Percentiles rank a stretch among this genome's conserved stretches.
Conservation (phyloP, 495 filamentous ascomycete species). For the Penicillium flavigenum region DNA sequence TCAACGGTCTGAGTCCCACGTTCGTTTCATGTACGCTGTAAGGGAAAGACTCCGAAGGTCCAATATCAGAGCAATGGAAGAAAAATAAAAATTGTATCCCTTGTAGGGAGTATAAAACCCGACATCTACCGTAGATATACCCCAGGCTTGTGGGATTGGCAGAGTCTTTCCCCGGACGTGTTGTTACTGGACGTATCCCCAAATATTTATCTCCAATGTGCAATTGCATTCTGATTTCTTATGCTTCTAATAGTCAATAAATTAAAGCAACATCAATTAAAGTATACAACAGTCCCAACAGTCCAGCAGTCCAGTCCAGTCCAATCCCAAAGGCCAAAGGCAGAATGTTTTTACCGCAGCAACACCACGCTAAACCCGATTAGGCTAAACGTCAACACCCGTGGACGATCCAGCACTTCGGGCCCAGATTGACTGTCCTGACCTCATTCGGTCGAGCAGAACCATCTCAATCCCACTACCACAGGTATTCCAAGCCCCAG, state of each 20-base stretch:
- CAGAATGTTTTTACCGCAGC: slow-evolving; percentile 16
- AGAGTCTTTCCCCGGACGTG: not conserved
- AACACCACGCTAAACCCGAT: slow-evolving; percentile 31
- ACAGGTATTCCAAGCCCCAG: not conserved
- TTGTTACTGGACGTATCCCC: not conserved
- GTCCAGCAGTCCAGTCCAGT: not conserved
- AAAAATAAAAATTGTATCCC: not conserved
- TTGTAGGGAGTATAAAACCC: not conserved
- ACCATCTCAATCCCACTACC: not conserved
- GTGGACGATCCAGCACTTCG: not conserved
- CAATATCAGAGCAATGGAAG: not conserved
- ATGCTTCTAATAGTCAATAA: too few relatives aligned
- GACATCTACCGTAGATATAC: not conserved
- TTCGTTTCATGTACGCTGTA: slow-evolving; percentile 1
- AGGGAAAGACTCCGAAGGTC: not conserved
- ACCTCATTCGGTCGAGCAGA: not conserved
- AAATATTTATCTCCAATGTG: not conserved
- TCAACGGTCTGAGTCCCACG: slow-evolving; percentile 7
- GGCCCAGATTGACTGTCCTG: not conserved
- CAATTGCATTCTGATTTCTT: too few relatives aligned
- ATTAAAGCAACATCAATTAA: too few relatives aligned
- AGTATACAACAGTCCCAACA: not conserved
- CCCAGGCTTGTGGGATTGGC: too few relatives aligned
- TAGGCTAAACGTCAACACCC: slow-evolving; percentile 33
- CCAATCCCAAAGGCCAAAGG: not conserved